Base-by-base conservation (phyloP, 495 filamentous ascomycete genomes). In the Talaromyces adpressus region DNA sequence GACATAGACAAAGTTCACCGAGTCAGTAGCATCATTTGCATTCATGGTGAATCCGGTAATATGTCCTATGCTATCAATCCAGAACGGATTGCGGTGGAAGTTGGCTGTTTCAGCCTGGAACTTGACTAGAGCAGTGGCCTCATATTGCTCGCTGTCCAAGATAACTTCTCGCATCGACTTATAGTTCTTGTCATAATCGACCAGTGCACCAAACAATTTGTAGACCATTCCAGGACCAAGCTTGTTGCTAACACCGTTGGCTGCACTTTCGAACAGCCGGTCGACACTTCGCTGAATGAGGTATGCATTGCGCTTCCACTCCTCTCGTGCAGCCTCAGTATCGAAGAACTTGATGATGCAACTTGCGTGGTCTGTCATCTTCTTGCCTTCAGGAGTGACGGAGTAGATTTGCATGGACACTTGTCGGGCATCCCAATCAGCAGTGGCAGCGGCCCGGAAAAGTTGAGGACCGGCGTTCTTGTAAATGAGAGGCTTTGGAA, bases 151-250 rank as follows among this genome's bases (percentile, higher is more conserved):
- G 70, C 85, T 89, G 71, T 92, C 84, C 11, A 95, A 81, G 58
- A 91, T 86, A 53, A 93, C 87, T 62, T 92, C 88, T 61, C 89
- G 82, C 83, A 91, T 85, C 12, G 86, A 85, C 59, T 79, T 77
- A 71, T 88, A 91, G 20, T 79, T 75, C 1, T 65, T 71, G 52
- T 80, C 77, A 65, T 88, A 90, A 59, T 89, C 82, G 25, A 89
- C 88, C 3, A 91, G 71, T 49, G 85, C 79, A 11, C 75, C 66
- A 64, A 92, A 86, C 23, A 90, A 73, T 68, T 88, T 87, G 74
- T 91, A 92, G 6, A 83, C 85, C 71, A 91, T 79, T 16, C 83
- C 82, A 2, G 82, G 79, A 18, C 81, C 77, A 57, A 86, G 56
- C 54, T 68, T 69, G 57, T 73, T 52, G 49, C 64, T 59, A 34